Conservation (phyloP, 1,284 basidiomycete genomes). For the Ustilago tritici region DNA sequence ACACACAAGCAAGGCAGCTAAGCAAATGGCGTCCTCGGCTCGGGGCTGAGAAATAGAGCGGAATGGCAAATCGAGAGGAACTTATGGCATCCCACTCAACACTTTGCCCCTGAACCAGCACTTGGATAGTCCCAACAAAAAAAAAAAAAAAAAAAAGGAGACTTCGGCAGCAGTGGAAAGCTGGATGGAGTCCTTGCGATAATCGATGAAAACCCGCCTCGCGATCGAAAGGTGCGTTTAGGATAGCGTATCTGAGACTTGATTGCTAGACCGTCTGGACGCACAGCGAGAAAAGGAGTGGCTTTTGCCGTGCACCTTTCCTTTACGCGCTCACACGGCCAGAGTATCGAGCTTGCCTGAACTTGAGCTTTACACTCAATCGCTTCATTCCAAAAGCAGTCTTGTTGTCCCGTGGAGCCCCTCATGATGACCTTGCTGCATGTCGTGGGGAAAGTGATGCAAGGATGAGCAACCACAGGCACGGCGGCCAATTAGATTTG, state of each 20-base stretch:
- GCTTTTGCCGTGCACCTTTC: not conserved
- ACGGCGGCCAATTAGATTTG: slow-evolving; percentile 7
- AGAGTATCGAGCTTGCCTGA: not conserved
- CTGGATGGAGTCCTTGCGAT: slow-evolving; percentile 15
- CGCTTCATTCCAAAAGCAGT: not conserved
- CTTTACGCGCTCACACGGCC: not conserved
- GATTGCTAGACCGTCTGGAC: not conserved
- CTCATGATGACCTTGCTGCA: slow-evolving; percentile 10
- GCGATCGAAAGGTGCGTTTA: slow-evolving; percentile 34
- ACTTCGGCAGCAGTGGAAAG: slow-evolving; percentile 1
- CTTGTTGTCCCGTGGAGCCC: slow-evolving; percentile 42
- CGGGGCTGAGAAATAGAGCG: slow-evolving; percentile 2
- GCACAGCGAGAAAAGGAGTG: not conserved
- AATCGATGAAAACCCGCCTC: slow-evolving; percentile 13
- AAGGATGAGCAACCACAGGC: slow-evolving; percentile 1
- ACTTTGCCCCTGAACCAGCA: not conserved
- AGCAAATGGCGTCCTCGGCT: slow-evolving; percentile 3
- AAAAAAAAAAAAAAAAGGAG: slow-evolving; percentile 7
- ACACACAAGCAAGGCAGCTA: not conserved
- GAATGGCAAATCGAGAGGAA: slow-evolving; percentile 4
- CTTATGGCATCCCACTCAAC: slow-evolving; percentile 3
- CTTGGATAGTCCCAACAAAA: not conserved
- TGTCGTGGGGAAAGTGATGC: slow-evolving; percentile 22
- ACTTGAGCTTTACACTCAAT: not conserved
- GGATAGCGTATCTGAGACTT: not conserved